Percentiles rank a stretch among this genome's conserved stretches.
phyloP scores from a whole-genome alignment of 2,329 filamentous ascomycete species.

The Tolypocladium endophyticum region DNA sequence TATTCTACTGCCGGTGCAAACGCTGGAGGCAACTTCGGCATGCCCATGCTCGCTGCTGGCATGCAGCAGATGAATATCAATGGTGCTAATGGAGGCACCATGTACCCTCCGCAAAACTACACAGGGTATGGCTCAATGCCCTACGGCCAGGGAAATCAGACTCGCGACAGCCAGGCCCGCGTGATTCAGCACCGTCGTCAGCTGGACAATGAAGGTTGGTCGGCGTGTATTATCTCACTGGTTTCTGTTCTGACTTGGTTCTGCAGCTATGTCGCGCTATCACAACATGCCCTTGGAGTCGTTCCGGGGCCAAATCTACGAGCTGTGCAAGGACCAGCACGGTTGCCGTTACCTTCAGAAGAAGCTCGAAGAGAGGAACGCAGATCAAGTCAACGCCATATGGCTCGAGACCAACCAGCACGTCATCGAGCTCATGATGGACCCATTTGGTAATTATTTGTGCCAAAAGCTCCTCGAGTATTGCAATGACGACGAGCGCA shows the following conservation, averaged over 20 bases:
- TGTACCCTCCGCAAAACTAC: constrained; percentile 49
- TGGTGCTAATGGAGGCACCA: constrained; percentile 25
- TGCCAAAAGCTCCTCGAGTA: constrained; percentile 97
- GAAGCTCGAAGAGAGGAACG: constrained; percentile 83
- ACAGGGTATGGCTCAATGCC: constrained; percentile 43
- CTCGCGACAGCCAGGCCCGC: constrained; percentile 65
- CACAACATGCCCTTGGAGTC: constrained; percentile 74
- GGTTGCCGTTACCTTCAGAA: constrained; percentile 95
- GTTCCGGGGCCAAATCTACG: constrained; percentile 74
- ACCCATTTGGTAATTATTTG: constrained; percentile 97
- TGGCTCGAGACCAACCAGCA: constrained; percentile 89
- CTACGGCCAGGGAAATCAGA: constrained; percentile 39
- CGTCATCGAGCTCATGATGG: constrained; percentile 95
- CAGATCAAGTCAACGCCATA: constrained; percentile 81
- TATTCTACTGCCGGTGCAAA: constrained; percentile 16
- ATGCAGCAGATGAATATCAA: constrained; percentile 57
- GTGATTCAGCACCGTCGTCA: constrained; percentile 67
- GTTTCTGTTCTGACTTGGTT: constrained; percentile 15
- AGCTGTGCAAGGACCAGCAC: constrained; percentile 94
- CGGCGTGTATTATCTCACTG: too few relatives aligned
- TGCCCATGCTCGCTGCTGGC: constrained; percentile 49
- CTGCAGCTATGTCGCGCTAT: constrained; percentile 62
- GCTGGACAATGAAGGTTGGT: constrained; percentile 59
- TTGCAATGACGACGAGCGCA: constrained; percentile 91
- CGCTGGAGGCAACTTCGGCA: constrained; percentile 13